Evolutionary conservation across 371 early-diverging fungal species (phyloP), one percentile per base, ranked within the genome.

Genomic region (Neoconidiobolus thromboides): DNA sequence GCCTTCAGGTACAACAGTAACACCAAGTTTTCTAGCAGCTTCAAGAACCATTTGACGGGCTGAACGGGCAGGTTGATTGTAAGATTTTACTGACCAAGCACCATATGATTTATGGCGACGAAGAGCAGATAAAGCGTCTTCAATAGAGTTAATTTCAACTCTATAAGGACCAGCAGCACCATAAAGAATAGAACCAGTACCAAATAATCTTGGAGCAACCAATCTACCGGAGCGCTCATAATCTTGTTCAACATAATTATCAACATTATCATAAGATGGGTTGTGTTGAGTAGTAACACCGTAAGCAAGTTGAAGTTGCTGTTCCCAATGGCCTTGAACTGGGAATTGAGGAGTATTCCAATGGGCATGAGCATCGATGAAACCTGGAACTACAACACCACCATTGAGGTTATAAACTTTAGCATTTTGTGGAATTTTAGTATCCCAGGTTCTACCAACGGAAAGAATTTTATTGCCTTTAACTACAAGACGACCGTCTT

Each of bases 271-370:
- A n/a, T 52, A 52, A 38, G 53, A 52, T 36, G 53, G 53, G n/a
- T 52, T 52, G 53, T 52, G 53, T 26, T 14, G 7, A 38, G 53
- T 37, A 52, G 53, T 52, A 38, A 52, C 53, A 52, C 53, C 53
- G 38, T 52, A 52, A 2, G 38, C 3, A 7, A 52, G n/a, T 3
- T 15, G 37, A 4, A 52, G 39, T 6, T 14, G 38, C 6, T 37
- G 38, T 52, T 52, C 37, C 53, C 53, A 52, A n/a, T 52, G 53
- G 39, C 37, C 15, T 37, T 38, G 53, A 38, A 38, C 53, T 6
- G 53, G 53, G 53, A 7, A 52, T 7, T 52, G 37, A 38, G 38
- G 38, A 52, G 53, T 38, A 26, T 15, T 37, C 53, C 53, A 52
- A 38, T 52, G 53, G 38, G 53, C 53, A 26, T 52, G 53, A 5